Conservation (phyloP, 129 eudicot genomes). For the Artemisia annua region DNA sequence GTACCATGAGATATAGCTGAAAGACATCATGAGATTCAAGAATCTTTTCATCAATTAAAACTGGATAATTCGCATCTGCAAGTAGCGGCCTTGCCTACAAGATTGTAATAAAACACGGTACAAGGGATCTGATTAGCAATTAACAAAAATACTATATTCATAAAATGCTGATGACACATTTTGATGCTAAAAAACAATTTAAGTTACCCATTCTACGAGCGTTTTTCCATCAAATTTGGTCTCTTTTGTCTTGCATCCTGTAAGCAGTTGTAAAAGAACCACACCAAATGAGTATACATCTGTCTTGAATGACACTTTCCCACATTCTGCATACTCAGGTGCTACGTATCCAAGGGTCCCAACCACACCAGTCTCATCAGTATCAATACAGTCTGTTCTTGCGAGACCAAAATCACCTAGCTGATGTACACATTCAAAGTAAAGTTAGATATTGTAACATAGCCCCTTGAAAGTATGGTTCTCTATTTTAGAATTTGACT, state of each 20-base stretch:
- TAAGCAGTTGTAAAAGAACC: slow-evolving; percentile 63
- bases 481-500: too few relatives aligned
- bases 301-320: slow-evolving; percentile 60
- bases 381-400: slow-evolving; percentile 48
- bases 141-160: too few relatives aligned
- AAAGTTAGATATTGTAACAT: not conserved
- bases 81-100: slow-evolving; percentile 75
- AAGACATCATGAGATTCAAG: slow-evolving; percentile 51
- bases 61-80: slow-evolving; percentile 52
- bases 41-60: slow-evolving; percentile 51
- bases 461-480: not conserved
- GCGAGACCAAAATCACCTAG: slow-evolving; percentile 87
- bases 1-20: slow-evolving; percentile 72
- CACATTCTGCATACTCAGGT: slow-evolving; percentile 77
- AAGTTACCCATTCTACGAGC: slow-evolving; percentile 72
- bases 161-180: not conserved
- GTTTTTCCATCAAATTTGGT: slow-evolving; percentile 51
- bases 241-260: slow-evolving; percentile 57
- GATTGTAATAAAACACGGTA: not conserved
- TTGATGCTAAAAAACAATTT: not conserved
- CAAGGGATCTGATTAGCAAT: not conserved
- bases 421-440: slow-evolving; percentile 28
- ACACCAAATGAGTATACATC: slow-evolving; percentile 85
- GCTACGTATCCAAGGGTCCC: slow-evolving; percentile 82
- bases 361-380: slow-evolving; percentile 54